Conservation (phyloP, 805 yeast genomes). For the Candida verbasci region DNA sequence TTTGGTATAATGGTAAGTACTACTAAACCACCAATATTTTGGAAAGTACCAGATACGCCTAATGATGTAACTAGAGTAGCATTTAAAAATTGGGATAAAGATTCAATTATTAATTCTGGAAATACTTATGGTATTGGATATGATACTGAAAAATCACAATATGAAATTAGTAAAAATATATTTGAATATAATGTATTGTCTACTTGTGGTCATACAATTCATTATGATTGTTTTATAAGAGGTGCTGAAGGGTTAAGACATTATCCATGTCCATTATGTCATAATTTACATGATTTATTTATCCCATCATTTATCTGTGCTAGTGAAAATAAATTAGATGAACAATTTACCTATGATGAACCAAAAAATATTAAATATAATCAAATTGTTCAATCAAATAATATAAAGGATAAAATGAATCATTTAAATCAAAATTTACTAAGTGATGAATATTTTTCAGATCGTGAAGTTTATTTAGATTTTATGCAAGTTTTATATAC, state of each 20-base stretch:
- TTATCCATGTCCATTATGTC: slow-evolving; percentile 50
- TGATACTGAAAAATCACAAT: slow-evolving; percentile 10
- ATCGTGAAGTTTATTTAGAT: not conserved
- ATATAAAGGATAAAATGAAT: slow-evolving; percentile 24
- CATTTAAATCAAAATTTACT: slow-evolving; percentile 20
- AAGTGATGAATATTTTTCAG: slow-evolving; percentile 3
- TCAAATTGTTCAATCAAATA: slow-evolving; percentile 17
- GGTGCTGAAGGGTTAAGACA: slow-evolving; percentile 21
- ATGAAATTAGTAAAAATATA: slow-evolving; percentile 13
- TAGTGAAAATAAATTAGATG: slow-evolving; percentile 14
- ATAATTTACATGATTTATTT: slow-evolving; percentile 39
- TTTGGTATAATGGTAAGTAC: slow-evolving; percentile 59
- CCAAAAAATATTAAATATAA: slow-evolving; percentile 16
- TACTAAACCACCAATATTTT: slow-evolving; percentile 43
- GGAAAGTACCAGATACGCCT: slow-evolving; percentile 38
- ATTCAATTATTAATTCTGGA: slow-evolving; percentile 13
- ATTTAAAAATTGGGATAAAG: slow-evolving; percentile 20
- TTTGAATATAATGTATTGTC: slow-evolving; percentile 26
- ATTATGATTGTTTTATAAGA: slow-evolving; percentile 38
- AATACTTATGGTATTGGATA: slow-evolving; percentile 15
- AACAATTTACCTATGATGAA: slow-evolving; percentile 8
- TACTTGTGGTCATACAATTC: slow-evolving; percentile 54
- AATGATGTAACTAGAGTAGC: slow-evolving; percentile 15
- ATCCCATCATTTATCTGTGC: slow-evolving; percentile 39
- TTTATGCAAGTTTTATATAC: slow-evolving; percentile 2